phyloP scores from a whole-genome alignment of 2,329 filamentous ascomycete genomes.

The Aspergillus viridinutans region DNA sequence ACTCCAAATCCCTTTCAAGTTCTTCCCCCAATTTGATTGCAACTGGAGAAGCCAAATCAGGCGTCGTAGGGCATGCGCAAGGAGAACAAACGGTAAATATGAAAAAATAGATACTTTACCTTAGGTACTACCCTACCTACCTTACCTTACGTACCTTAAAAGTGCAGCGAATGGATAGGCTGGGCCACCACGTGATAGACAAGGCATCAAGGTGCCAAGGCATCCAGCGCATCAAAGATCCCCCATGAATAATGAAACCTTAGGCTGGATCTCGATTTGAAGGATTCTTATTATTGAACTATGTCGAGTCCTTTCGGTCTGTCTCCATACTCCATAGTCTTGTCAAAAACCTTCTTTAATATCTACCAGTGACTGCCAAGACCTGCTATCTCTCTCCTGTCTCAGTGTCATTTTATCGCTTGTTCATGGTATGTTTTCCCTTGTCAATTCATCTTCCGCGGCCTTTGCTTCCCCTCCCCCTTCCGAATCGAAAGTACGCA shows the following conservation, averaged over 20 bases:
- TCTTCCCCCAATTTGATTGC: neutral
- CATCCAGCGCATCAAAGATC: slow-evolving; percentile 15
- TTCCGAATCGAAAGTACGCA: neutral
- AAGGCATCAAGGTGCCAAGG: slow-evolving; percentile 12
- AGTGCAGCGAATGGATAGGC: slow-evolving; percentile 6
- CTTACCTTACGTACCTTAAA: neutral
- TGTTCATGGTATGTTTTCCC: slow-evolving; percentile 8
- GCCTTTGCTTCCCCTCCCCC: slow-evolving; percentile 6
- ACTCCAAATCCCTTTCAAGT: neutral
- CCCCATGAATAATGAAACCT: slow-evolving; percentile 10
- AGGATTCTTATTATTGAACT: neutral
- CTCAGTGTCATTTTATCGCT: neutral
- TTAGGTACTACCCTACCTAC: too few species aligned
- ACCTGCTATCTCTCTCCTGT: neutral
- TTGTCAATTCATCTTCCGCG: slow-evolving; percentile 7
- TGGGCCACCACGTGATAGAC: slow-evolving; percentile 15
- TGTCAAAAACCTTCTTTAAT: neutral
- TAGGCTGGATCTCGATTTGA: slow-evolving; percentile 10
- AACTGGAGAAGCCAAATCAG: neutral
- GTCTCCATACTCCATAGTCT: slow-evolving; percentile 1
- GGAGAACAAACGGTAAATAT: neutral
- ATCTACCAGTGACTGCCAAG: neutral
- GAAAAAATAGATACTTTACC: neutral
- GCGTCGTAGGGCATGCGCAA: neutral
- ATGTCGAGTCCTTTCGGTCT: neutral